Evolutionary conservation across 257 asterid genomes (phyloP), one percentile per base, ranked within the genome.

Genomic region (Salvia splendens): DNA sequence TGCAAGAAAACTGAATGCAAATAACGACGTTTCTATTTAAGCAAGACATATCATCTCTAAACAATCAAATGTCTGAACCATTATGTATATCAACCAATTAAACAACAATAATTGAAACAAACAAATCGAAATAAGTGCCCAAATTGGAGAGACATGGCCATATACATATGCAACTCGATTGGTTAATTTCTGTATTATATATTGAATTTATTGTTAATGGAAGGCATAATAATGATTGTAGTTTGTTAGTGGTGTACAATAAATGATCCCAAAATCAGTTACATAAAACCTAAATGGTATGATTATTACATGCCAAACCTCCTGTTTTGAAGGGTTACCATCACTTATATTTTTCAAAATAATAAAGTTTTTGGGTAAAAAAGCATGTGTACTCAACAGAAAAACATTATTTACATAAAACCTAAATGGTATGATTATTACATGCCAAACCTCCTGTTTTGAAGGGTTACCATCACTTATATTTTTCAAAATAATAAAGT

Each of bases 371-470:
- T 52, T 20, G 36, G 58, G 8, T 4, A 15, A 53, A 20, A 53
- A 28, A 54, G 40, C 61, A 54, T 15, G 30, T 24, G 30, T 24
- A 24, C 30, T 24, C 30, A 24, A 24, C n/a, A n/a, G n/a, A n/a
- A n/a, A n/a, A n/a, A n/a, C n/a, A n/a, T n/a, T n/a, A n/a, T n/a
- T 48, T 58, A 55, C 45, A 73, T 5, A 59, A 73, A 43, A 28
- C 72, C 33, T 66, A 65, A 66, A 40, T 66, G 50, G 41, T 33
- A 73, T 40, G 8, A 73, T 59, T 60, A 66, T 73, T 30, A 59
- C 67, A 50, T n/a, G 56, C n/a, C 77, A 72, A 57, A 73, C 65
- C 68, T 73, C 78, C 36, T 66, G 78, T 66, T 41, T 66, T 65
- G 51, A 63, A 46, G 73, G 73, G 59, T 66, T 50, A 16, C 12